Percentiles rank a stretch among this genome's conserved stretches.
Conservation (phyloP, 1,284 basidiomycete species). For the Amylostereum areolatum region DNA sequence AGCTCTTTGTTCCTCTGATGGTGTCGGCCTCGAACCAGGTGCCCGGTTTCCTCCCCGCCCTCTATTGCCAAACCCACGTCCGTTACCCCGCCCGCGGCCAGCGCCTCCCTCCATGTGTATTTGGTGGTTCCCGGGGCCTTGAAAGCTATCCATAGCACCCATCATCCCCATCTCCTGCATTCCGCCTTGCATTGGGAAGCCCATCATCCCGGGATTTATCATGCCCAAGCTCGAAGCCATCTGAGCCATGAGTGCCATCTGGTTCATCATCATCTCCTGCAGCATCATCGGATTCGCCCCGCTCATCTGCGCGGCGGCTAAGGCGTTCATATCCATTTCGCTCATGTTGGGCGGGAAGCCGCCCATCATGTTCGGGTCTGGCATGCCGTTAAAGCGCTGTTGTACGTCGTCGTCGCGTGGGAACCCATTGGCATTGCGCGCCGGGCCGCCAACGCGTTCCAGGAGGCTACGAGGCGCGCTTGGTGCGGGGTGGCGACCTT, state of each 20-base stretch:
- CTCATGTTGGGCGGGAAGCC: slow-evolving; percentile 38
- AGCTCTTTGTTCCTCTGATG: neutral
- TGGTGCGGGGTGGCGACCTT: slow-evolving; percentile 31
- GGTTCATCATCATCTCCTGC: slow-evolving; percentile 82
- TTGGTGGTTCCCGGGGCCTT: slow-evolving; percentile 26
- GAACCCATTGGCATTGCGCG: slow-evolving; percentile 21
- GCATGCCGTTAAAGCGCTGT: slow-evolving; percentile 70
- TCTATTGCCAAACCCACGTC: slow-evolving; percentile 34
- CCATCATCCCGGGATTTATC: slow-evolving; percentile 41
- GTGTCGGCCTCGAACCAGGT: too few relatives aligned
- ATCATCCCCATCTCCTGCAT: slow-evolving; percentile 53
- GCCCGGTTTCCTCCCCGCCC: slow-evolving; percentile 26
- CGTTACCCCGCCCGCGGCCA: slow-evolving; percentile 28
- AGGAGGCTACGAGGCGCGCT: slow-evolving; percentile 52
- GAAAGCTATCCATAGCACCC: slow-evolving; percentile 33
- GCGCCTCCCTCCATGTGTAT: slow-evolving; percentile 20
- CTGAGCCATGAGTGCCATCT: slow-evolving; percentile 82
- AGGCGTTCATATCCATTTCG: slow-evolving; percentile 58
- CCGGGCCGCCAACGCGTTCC: slow-evolving; percentile 63
- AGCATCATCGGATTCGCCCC: slow-evolving; percentile 65
- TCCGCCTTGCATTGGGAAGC: slow-evolving; percentile 49
- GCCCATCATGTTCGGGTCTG: slow-evolving; percentile 56
- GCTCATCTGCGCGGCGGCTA: slow-evolving; percentile 24
- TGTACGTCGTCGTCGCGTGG: slow-evolving; percentile 59
- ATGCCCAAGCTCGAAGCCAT: slow-evolving; percentile 73